These are phyloP conservation scores for Penicillium sp. DNA, from an alignment of 2,329 filamentous ascomycete genomes.

Conservation along the genomic window DNA sequence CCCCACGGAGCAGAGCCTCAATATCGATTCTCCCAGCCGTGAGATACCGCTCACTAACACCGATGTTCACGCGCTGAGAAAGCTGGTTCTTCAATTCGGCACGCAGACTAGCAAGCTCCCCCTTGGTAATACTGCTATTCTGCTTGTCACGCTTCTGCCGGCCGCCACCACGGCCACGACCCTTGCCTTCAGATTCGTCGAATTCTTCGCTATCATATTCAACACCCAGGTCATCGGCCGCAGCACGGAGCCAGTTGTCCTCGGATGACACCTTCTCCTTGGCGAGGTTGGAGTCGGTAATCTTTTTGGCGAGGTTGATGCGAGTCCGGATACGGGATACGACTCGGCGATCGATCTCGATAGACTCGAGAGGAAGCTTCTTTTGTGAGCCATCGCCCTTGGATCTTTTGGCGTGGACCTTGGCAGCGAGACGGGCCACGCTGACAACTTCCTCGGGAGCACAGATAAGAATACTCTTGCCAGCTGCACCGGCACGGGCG, in stretches of 20 bases:
- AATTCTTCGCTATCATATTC: slow-evolving; percentile 91
- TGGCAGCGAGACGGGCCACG: slow-evolving; percentile 75
- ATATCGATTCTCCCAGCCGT: slow-evolving; percentile 81
- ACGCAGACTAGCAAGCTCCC: slow-evolving; percentile 64
- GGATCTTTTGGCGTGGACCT: slow-evolving; percentile 67
- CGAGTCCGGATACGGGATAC: slow-evolving; percentile 71
- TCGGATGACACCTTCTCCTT: slow-evolving; percentile 83
- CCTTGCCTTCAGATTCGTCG: slow-evolving; percentile 59
- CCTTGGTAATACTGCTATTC: slow-evolving; percentile 64
- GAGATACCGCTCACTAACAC: slow-evolving; percentile 82
- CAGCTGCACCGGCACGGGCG: slow-evolving; percentile 71
- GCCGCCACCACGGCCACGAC: slow-evolving; percentile 69
- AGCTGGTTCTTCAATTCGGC: slow-evolving; percentile 70
- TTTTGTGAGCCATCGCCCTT: slow-evolving; percentile 46
- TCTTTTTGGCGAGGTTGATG: slow-evolving; percentile 74
- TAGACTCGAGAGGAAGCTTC: slow-evolving; percentile 63
- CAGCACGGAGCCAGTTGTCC: slow-evolving; percentile 75
- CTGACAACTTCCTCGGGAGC: slow-evolving; percentile 84
- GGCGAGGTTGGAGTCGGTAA: slow-evolving; percentile 75
- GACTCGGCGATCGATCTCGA: slow-evolving; percentile 78
- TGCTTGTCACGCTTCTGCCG: slow-evolving; percentile 71
- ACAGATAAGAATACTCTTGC: slow-evolving; percentile 82
- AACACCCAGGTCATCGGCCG: slow-evolving; percentile 87
- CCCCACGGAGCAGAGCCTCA: slow-evolving; percentile 63
- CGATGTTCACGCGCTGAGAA: slow-evolving; percentile 71